Base-by-base conservation (phyloP, 192 early-diverging fungal species). In the Chytriomyces sp. region DNA sequence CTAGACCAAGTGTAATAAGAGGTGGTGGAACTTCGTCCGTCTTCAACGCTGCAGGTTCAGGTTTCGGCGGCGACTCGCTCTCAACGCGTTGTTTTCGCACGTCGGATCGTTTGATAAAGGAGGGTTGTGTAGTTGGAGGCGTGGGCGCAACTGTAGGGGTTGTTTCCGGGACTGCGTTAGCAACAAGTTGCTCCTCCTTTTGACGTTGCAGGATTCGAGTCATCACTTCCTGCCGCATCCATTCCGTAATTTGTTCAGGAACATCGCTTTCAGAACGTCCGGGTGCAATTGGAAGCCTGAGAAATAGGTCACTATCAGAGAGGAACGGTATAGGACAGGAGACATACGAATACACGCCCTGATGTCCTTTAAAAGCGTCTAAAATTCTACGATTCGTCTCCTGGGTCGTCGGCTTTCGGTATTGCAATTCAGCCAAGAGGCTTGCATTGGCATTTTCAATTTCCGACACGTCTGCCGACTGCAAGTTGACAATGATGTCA, bases 161-260 rank as follows among this genome's bases (percentile, higher is more conserved):
- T 19, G 55, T 52, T 19, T 12, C 7, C 17, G n/a, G 10, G n/a
- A 10, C n/a, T 8, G 26, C 17, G 31, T n/a, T 66, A 3, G 64
- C 14, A 2, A 53, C 25, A 22, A 37, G 17, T 37, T 62, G 19
- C n/a, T 70, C 28, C 34, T 70, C 31, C 36, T 63, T 26, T 36
- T 63, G 60, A 12, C 32, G 22, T 30, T 38, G 31, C 31, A 61
- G 33, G 3, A 72, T 28, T n/a, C 70, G 70, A 31, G 59, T 32
- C 22, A 73, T 44, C 31, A 73, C 49, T 37, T 73, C 71, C 12
- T 17, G 31, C 10, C 60, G 59, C 33, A 73, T 52, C 71, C 71
- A 73, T 36, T 73, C 71, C 22, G 57, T 30, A 34, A 73, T 63
- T 37, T 61, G 59, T 7, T 17, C 33, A 10, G 57, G 57, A 4